Evolutionary conservation across 805 yeast genomes (phyloP).

Genomic region (Saturnispora halmiae): DNA sequence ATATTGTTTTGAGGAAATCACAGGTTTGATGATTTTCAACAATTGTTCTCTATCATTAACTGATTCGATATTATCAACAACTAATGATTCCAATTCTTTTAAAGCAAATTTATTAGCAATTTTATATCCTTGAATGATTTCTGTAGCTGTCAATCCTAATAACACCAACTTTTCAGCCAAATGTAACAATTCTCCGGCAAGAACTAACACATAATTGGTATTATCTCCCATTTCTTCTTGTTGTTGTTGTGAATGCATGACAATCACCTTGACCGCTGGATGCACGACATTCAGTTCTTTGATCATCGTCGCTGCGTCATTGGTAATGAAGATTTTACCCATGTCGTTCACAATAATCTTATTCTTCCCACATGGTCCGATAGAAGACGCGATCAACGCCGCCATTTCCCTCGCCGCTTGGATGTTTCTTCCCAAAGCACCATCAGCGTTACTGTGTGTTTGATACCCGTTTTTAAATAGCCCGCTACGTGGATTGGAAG

Average conservation of each 20-base stretch:
- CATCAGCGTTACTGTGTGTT: conserved; percentile 80
- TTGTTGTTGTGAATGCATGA: conserved; percentile 96
- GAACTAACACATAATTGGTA: conserved; percentile 80
- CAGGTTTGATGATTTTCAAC: conserved; percentile 70
- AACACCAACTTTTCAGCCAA: conserved; percentile 79
- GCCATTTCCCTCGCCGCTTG: conserved; percentile 92
- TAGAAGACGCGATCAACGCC: conserved; percentile 82
- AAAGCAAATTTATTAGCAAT: conserved; percentile 73
- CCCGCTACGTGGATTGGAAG: conserved; percentile 88
- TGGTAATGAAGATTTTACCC: conserved; percentile 81
- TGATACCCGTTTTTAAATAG: conserved; percentile 94
- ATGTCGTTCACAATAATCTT: conserved; percentile 87
- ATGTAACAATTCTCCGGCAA: conserved; percentile 87
- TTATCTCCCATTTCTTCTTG: conserved; percentile 97
- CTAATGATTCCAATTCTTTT: conserved; percentile 56
- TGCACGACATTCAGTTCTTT: conserved; percentile 90
- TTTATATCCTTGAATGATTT: conserved; percentile 86
- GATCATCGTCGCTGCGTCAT: conserved; percentile 97
- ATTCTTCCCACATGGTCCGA: conserved; percentile 97
- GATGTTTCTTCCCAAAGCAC: conserved; percentile 87
- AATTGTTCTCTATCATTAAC: conserved; percentile 47
- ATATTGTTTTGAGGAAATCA: conserved; percentile 86
- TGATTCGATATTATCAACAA: conserved; percentile 53
- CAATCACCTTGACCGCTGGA: conserved; percentile 92
- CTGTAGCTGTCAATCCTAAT: conserved; percentile 83